These are phyloP conservation scores for Geotrichum macrosporum DNA, from an alignment of 1,139 yeast genomes.

Conservation along the genomic window DNA sequence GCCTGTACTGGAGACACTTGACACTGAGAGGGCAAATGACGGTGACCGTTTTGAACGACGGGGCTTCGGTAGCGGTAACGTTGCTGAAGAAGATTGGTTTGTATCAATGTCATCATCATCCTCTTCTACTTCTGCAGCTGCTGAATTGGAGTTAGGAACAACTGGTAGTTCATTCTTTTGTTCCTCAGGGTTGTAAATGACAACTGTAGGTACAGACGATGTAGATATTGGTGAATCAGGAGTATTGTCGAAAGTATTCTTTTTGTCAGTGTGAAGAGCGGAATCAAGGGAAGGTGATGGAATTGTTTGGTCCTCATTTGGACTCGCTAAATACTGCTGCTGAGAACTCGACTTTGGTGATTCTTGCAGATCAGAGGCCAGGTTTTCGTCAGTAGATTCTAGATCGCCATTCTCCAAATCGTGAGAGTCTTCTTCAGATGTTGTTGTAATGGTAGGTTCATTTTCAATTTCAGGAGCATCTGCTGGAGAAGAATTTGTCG, in stretches of 20 bases:
- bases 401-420: slow-evolving; percentile 14
- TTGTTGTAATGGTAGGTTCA: too few species aligned
- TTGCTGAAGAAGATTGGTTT: background rate
- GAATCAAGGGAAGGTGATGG: too few species aligned
- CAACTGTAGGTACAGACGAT: too few species aligned
- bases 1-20: slow-evolving; percentile 29
- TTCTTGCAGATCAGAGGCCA: too few species aligned
- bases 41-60: slow-evolving; percentile 29
- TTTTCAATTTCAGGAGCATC: background rate
- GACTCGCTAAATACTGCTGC: background rate
- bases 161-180: too few species aligned
- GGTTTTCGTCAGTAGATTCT: background rate
- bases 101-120: background rate
- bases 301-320: too few species aligned
- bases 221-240: too few species aligned
- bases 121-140: background rate
- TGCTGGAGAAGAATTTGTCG: background rate
- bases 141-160: too few species aligned
- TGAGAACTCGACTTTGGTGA: background rate
- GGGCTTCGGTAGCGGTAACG: background rate
- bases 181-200: too few species aligned
- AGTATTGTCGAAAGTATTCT: too few species aligned
- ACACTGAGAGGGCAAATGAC: slow-evolving; percentile 34
- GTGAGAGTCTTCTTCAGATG: slow-evolving; percentile 9
- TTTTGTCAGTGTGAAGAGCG: too few species aligned